A percentile compares a stretch with the other conserved stretches of the same genome.
These are phyloP conservation scores for Ascomycota sp. DNA, from an alignment of 2,329 filamentous ascomycete genomes.

Conservation along the genomic window DNA sequence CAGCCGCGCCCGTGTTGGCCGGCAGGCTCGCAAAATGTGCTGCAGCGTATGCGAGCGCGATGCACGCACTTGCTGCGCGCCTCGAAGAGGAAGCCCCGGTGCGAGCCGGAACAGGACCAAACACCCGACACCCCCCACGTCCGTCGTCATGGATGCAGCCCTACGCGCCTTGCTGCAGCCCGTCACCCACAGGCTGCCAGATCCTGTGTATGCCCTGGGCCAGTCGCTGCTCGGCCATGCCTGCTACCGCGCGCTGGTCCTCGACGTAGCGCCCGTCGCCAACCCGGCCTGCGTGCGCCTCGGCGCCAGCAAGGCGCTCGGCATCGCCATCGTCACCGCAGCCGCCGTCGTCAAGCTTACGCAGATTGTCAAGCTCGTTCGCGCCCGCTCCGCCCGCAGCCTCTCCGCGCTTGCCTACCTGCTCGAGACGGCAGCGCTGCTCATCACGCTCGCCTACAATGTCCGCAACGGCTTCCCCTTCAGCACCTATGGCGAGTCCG, in stretches of 20 bases:
- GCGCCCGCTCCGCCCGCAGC: conserved; percentile 60
- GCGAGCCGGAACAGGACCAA: too few species aligned
- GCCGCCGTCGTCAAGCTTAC: conserved; percentile 89
- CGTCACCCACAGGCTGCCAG: conserved; percentile 53
- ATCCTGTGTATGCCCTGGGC: conserved; percentile 53
- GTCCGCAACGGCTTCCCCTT: conserved; percentile 81
- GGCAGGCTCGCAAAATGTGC: too few species aligned
- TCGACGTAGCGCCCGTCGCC: conserved; percentile 63
- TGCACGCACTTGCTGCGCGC: too few species aligned
- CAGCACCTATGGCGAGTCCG: conserved; percentile 90
- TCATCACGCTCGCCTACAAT: conserved; percentile 86
- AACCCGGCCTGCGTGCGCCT: conserved; percentile 71
- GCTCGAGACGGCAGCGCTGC: conserved; percentile 72
- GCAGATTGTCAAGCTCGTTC: conserved; percentile 81
- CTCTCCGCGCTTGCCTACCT: conserved; percentile 81
- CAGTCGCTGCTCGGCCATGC: conserved; percentile 58
- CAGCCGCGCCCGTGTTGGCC: too few species aligned
- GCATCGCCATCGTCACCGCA: conserved; percentile 80
- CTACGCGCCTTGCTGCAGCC: conserved; percentile 42
- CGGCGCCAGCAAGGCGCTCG: conserved; percentile 77
- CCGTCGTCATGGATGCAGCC: conserved; percentile 37
- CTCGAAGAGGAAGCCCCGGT: too few species aligned
- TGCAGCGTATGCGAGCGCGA: too few species aligned
- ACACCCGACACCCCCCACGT: too few species aligned
- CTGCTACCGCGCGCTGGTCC: conserved; percentile 74